phyloP scores from a whole-genome alignment of 495 filamentous ascomycete species.

The Xylaria scruposa region DNA sequence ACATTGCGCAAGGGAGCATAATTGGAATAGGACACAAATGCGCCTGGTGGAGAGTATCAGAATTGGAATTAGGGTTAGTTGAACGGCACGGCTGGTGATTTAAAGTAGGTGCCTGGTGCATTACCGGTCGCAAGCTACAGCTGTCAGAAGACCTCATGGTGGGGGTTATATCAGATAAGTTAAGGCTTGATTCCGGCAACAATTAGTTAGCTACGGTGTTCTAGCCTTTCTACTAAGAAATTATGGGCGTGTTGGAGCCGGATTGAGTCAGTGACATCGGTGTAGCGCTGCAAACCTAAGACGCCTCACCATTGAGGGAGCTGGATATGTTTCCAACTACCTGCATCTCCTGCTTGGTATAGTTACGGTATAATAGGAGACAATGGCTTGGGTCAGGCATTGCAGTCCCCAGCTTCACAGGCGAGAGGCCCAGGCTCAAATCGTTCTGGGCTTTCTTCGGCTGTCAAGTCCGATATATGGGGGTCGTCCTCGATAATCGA shows the following conservation, averaged over 20 bases:
- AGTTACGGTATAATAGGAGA: not conserved
- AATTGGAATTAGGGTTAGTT: conserved; percentile 4
- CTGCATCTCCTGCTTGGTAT: not conserved
- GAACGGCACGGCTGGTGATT: conserved; percentile 8
- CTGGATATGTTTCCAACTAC: not conserved
- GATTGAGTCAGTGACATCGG: not conserved
- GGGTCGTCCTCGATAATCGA: not conserved
- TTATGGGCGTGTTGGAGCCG: not conserved
- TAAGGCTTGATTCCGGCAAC: conserved; percentile 1
- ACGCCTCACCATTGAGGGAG: not conserved
- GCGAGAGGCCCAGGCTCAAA: not conserved
- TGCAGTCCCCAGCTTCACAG: not conserved
- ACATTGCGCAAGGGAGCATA: not conserved
- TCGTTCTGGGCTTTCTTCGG: not conserved
- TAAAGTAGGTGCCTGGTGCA: conserved; percentile 10
- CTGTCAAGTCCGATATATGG: not conserved
- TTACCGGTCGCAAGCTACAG: conserved; percentile 19
- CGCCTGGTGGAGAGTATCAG: conserved; percentile 1
- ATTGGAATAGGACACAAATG: conserved; percentile 7
- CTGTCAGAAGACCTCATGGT: conserved; percentile 22
- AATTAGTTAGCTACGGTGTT: not conserved
- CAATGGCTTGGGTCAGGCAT: not conserved
- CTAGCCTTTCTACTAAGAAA: not conserved
- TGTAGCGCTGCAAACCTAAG: not conserved
- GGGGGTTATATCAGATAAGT: conserved; percentile 22